Evolutionary conservation across 768 basidiomycete genomes (phyloP).

Genomic region (Suillus fuscotomentosus): DNA sequence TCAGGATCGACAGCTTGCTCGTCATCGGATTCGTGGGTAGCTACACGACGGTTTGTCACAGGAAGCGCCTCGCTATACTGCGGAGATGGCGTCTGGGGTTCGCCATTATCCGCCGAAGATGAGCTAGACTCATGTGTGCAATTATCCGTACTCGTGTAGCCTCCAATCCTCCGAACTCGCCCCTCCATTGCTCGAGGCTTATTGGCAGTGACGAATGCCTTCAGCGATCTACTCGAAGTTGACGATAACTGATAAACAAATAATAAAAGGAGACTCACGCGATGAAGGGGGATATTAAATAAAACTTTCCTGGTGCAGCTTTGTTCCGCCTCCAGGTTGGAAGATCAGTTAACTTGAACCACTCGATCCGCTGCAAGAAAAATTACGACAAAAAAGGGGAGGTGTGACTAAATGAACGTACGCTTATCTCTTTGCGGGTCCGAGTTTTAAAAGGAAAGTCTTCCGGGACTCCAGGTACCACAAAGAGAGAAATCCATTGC

Average conservation of each 20-base stretch:
- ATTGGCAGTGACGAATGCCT: conserved; percentile 62
- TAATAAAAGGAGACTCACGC: conserved; percentile 44
- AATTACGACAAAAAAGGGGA: conserved; percentile 14
- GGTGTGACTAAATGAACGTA: conserved; percentile 37
- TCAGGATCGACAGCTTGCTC: conserved; percentile 26
- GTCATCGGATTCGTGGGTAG: conserved; percentile 34
- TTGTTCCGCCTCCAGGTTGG: conserved; percentile 91
- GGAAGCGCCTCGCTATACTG: conserved; percentile 45
- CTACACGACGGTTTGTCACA: conserved; percentile 15
- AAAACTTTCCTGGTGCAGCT: conserved; percentile 76
- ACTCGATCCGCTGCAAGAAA: conserved; percentile 83
- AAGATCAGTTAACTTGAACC: conserved; percentile 87
- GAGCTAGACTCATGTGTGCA: conserved; percentile 64
- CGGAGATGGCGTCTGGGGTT: conserved; percentile 65
- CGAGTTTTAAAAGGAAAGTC: conserved; percentile 88
- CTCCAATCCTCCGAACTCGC: conserved; percentile 35
- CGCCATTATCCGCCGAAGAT: conserved; percentile 58
- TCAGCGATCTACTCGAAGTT: conserved; percentile 36
- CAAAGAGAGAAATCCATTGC: conserved; percentile 87
- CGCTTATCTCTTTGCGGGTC: conserved; percentile 98
- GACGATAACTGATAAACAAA: conserved; percentile 8
- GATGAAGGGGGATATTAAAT: conserved; percentile 94
- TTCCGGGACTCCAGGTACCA: conserved; percentile 87
- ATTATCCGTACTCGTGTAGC: conserved; percentile 26
- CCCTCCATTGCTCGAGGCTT: conserved; percentile 48